Conservation (phyloP, 2,329 filamentous ascomycete species). For the Hypoxylon sp. region DNA sequence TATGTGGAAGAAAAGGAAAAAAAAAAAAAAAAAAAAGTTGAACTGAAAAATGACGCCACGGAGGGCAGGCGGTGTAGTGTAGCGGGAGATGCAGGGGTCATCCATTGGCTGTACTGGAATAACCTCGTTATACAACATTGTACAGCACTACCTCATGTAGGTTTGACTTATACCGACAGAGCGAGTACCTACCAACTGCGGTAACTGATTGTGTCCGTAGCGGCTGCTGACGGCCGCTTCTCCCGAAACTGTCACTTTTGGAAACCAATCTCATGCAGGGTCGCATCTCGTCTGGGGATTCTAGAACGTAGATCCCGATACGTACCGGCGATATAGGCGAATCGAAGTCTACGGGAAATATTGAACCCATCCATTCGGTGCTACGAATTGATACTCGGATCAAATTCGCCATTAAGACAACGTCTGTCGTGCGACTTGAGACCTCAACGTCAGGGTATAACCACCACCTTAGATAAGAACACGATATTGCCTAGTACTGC, state of each 20-base stretch:
- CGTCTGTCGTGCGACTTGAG: conserved; percentile 29
- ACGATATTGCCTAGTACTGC: conserved; percentile 10
- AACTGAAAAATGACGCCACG: conserved; percentile 36
- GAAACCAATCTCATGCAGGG: conserved; percentile 40
- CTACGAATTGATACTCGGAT: conserved; percentile 28
- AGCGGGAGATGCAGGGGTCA: conserved; percentile 32
- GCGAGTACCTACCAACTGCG: conserved; percentile 32
- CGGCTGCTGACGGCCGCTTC: conserved; percentile 27
- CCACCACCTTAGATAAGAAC: conserved; percentile 8
- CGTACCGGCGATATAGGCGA: conserved; percentile 21
- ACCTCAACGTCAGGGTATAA: conserved; percentile 11
- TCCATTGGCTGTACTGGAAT: not conserved
- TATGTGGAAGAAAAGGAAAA: conserved; percentile 13
- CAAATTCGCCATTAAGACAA: conserved; percentile 33
- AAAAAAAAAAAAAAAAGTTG: conserved; percentile 20
- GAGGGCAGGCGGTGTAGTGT: conserved; percentile 43
- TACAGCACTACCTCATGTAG: not conserved
- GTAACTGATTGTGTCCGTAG: conserved; percentile 20
- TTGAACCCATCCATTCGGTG: conserved; percentile 17
- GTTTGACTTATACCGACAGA: conserved; percentile 15
- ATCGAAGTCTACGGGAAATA: conserved; percentile 4
- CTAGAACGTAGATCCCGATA: conserved; percentile 43
- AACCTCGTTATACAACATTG: not conserved
- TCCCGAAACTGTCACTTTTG: conserved; percentile 33
- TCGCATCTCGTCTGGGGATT: conserved; percentile 34